Evolutionary conservation across 1,139 yeast species (phyloP), one percentile per base, ranked within the genome.

Genomic region (Nakaseomyces delphensis): DNA sequence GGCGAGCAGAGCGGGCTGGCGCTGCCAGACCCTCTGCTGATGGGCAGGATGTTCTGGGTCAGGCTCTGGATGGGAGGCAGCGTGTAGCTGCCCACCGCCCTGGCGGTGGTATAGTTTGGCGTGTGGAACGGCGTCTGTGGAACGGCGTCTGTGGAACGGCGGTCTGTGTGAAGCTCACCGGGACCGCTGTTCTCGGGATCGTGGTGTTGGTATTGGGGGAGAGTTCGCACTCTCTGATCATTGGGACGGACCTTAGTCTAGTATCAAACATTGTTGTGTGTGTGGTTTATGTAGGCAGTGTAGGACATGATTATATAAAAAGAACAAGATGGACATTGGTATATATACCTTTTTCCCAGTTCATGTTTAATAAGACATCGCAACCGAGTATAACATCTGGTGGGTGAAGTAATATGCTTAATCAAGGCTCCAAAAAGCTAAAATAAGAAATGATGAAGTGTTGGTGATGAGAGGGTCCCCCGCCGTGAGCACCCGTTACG

Each of bases 321-420:
- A n/a, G n/a, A n/a, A n/a, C n/a, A n/a, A n/a, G n/a, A n/a, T n/a
- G n/a, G 18, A 13, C 35, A 11, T 15, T 21, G 25, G 14, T 33
- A 33, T 33, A 33, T 33, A 33, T 33, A 33, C 27, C 27, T 33
- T 20, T 20, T 33, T 33, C n/a, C n/a, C n/a, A n/a, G n/a, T n/a
- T n/a, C n/a, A n/a, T n/a, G n/a, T n/a, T n/a, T n/a, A n/a, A n/a
- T n/a, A n/a, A n/a, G n/a, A n/a, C n/a, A n/a, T n/a, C n/a, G n/a
- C n/a, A n/a, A n/a, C n/a, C n/a, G n/a, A n/a, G n/a, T n/a, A n/a
- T n/a, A n/a, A n/a, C n/a, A n/a, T n/a, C n/a, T n/a, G n/a, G n/a
- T n/a, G n/a, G n/a, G n/a, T n/a, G n/a, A n/a, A n/a, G n/a, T n/a
- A n/a, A n/a, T n/a, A n/a, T n/a, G n/a, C n/a, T n/a, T n/a, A n/a